These are phyloP conservation scores for Calonectria hongkongensis DNA, from an alignment of 2,329 filamentous ascomycete genomes.

Conservation along the genomic window DNA sequence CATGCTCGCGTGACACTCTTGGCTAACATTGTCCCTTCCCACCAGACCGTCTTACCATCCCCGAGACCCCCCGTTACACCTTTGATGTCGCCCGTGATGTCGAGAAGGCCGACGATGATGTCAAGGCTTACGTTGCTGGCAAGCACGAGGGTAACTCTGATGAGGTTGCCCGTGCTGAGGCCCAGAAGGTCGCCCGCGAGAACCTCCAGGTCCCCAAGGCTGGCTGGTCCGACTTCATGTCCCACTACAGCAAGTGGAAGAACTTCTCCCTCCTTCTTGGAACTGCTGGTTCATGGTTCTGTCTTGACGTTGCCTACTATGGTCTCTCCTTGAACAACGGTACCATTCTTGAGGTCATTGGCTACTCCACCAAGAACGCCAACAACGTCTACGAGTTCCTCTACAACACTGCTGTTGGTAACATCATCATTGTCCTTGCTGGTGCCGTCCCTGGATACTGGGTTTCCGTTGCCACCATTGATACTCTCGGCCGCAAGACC, in stretches of 20 bases:
- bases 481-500: slow-evolving; percentile 84
- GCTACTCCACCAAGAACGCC: slow-evolving; percentile 73
- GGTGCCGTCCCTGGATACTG: slow-evolving; percentile 89
- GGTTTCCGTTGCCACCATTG: slow-evolving; percentile 84
- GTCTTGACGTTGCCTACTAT: slow-evolving; percentile 78
- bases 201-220: slow-evolving; percentile 81
- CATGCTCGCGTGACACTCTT: slow-evolving; percentile 35
- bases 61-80: slow-evolving; percentile 91
- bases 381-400: slow-evolving; percentile 80
- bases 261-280: slow-evolving; percentile 83
- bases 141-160: slow-evolving; percentile 78
- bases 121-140: slow-evolving; percentile 83
- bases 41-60: slow-evolving; percentile 82
- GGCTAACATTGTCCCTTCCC: slow-evolving; percentile 7
- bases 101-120: slow-evolving; percentile 83
- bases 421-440: slow-evolving; percentile 85
- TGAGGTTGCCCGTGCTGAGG: slow-evolving; percentile 77
- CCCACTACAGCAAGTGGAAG: slow-evolving; percentile 82
- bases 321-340: slow-evolving; percentile 86
- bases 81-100: slow-evolving; percentile 87
- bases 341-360: slow-evolving; percentile 82
- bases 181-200: slow-evolving; percentile 71
- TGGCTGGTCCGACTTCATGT: slow-evolving; percentile 81
- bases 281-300: slow-evolving; percentile 91
- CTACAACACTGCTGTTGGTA: slow-evolving; percentile 85